Base-by-base conservation (phyloP, 1,284 basidiomycete species). In the Lentinula novae-zelandiae region DNA sequence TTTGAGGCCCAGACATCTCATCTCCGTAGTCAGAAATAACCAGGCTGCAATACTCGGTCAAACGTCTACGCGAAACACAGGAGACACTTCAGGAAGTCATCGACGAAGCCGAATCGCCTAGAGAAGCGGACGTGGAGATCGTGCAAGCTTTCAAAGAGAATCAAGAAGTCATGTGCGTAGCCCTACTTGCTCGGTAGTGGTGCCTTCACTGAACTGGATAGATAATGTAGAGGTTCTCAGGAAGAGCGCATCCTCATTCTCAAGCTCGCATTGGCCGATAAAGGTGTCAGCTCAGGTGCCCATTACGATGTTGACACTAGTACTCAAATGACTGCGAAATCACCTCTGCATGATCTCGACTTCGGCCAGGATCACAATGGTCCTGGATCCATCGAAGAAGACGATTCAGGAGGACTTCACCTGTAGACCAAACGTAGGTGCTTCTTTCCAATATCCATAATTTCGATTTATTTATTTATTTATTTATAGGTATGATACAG, bases 11-110 rank as follows among this genome's bases (percentile, higher is more conserved):
- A 58, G 13, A 31, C 15, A 39, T 39, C 27, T 49, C 55, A 33
- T 10, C 56, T 56, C 71, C 36, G 12, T 38, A 12, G 4, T 31
- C 55, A 93, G 92, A 94, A 71, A 90, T 93, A 56, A 72, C 82
- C 34, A 83, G 92, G 52, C 77, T 94, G 15, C 82, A 85, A 65
- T 87, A 92, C 68, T 93, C 92, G 9, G 72, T 94, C 54, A 65
- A 72, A 42, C 88, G 86, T 66, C 74, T 94, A 44, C 75, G 74
- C 62, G 73, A 78, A 54, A 90, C 92, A 2, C 92, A 93, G 69
- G 68, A 72, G 2, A 77, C 84, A 59, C 74, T 94, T 20, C 69
- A 74, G 48, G 78, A 81, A 52, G 79, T 79, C 60, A 68, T 86
- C 42, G 69, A 68, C 5, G 66, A 70, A 15, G 70, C 75, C 34